Evolutionary conservation across 768 basidiomycete species (phyloP).

Genomic region (Lepiota brunneoincarnata): DNA sequence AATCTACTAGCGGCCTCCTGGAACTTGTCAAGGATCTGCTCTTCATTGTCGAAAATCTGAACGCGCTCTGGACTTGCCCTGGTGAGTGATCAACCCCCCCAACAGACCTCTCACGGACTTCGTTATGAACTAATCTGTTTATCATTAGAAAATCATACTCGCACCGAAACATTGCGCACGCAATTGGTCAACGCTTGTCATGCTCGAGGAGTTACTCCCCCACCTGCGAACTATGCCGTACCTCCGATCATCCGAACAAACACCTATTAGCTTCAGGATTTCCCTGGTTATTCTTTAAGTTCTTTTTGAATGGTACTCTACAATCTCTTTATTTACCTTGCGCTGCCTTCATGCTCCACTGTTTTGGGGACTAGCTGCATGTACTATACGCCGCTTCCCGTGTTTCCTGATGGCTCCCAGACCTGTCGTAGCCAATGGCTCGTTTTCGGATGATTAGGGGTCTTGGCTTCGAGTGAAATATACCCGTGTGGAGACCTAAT

Average conservation of each 20-base stretch:
- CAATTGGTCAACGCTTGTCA: slow-evolving; percentile 6
- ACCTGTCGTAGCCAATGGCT: too few species aligned
- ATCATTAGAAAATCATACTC: slow-evolving; percentile 1
- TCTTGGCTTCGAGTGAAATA: too few species aligned
- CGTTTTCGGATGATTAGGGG: too few species aligned
- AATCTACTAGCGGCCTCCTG: slow-evolving; percentile 52
- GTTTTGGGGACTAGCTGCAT: too few species aligned
- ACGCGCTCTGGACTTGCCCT: slow-evolving; percentile 63
- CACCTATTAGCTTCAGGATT: background rate
- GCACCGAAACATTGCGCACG: background rate
- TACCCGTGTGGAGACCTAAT: too few species aligned
- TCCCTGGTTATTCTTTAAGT: background rate
- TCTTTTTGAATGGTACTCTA: background rate
- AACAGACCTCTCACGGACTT: too few species aligned
- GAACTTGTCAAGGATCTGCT: slow-evolving; percentile 67
- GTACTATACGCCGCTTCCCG: too few species aligned
- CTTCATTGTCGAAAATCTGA: slow-evolving; percentile 61
- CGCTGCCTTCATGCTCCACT: too few species aligned
- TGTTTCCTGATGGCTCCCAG: too few species aligned
- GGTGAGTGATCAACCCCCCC: slow-evolving; percentile 22
- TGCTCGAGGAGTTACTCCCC: slow-evolving; percentile 8
- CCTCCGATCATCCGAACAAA: background rate
- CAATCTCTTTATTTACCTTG: too few species aligned
- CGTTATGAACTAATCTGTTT: slow-evolving; percentile 11
- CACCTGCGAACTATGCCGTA: background rate